phyloP scores from a whole-genome alignment of 2,329 filamentous ascomycete species.

The Pseudogymnoascus sp. region DNA sequence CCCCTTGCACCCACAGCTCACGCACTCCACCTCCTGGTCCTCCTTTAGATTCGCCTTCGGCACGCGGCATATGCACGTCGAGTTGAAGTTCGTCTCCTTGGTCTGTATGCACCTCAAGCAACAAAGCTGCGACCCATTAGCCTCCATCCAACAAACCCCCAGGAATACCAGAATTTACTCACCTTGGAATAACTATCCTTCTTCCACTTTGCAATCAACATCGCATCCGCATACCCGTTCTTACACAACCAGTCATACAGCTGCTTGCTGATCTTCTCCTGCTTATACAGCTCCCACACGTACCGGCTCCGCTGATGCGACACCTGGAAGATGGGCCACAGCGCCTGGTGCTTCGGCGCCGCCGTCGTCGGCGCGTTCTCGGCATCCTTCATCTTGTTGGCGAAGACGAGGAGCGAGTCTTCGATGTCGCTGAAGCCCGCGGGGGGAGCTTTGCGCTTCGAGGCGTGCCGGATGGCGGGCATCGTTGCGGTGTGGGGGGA shows the following conservation, averaged over 20 bases:
- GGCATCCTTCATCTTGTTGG: constrained; percentile 90
- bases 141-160: neutral
- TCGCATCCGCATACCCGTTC: constrained; percentile 90
- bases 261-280: constrained; percentile 85
- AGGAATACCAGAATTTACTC: constrained; percentile 27
- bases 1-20: constrained; percentile 88
- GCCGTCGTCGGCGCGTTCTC: constrained; percentile 80
- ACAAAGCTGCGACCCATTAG: constrained; percentile 56
- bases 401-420: constrained; percentile 75
- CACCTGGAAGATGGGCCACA: constrained; percentile 98
- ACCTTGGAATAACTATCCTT: constrained; percentile 98
- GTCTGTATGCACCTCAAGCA: constrained; percentile 95
- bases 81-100: constrained; percentile 99
- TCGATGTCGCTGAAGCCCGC: constrained; percentile 85
- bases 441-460: constrained; percentile 73
- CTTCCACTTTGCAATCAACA: constrained; percentile 99
- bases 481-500: constrained; percentile 36
- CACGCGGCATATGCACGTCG: constrained; percentile 93
- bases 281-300: constrained; percentile 95
- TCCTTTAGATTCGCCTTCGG: constrained; percentile 85
- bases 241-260: constrained; percentile 96
- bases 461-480: constrained; percentile 69
- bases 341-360: constrained; percentile 76
- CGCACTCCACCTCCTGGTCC: constrained; percentile 82
- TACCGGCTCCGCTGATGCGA: constrained; percentile 86